Evolutionary conservation across 345 rosid species (phyloP), one percentile per base, ranked within the genome.

Genomic region (Arabidopsis suecica): DNA sequence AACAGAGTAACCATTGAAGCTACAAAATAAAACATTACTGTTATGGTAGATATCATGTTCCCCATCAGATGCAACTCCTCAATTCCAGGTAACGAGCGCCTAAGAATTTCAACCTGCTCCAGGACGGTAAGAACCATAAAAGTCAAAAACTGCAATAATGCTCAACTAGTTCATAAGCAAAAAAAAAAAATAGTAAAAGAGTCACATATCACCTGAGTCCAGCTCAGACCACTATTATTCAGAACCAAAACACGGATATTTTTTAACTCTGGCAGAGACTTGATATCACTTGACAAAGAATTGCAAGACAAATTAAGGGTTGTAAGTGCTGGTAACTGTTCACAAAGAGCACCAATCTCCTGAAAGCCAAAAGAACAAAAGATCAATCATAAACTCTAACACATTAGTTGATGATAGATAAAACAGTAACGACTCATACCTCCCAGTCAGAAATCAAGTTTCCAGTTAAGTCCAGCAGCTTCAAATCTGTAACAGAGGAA

Each of bases 41-140:
- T 71, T 69, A 91, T 81, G 75, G 75, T 38, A 75, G 83, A 75
- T 65, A 93, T 86, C 76, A 71, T 86, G 78, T 92, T 94, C 56
- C 93, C 97, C 92, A 89, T 88, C 80, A 94, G 74, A 83, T 94
- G 97, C 74, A 94, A 83, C 86, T 91, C 97, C 82, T 92, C 96
- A 69, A 92, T 69, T 58, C 65, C 82, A 80, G 93, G 97, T 61
- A 94, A 85, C 5, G 86, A 89, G 36, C 44, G 85, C 77, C 85
- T 80, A 56, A 94, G 88, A 37, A 68, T 71, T 78, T 90, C 93
- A 85, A 92, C 87, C 97, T 91, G 85, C 69, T 73, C 79, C 36
- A 62, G 50, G 5, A 62, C 25, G 48, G 4, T 9, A 32, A 33
- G 65, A 62, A 42, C 41, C 49, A 66, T 55, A 16, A 42, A 68